Base-by-base conservation (phyloP, 441 rosid genomes). In the Lepidium campestre region DNA sequence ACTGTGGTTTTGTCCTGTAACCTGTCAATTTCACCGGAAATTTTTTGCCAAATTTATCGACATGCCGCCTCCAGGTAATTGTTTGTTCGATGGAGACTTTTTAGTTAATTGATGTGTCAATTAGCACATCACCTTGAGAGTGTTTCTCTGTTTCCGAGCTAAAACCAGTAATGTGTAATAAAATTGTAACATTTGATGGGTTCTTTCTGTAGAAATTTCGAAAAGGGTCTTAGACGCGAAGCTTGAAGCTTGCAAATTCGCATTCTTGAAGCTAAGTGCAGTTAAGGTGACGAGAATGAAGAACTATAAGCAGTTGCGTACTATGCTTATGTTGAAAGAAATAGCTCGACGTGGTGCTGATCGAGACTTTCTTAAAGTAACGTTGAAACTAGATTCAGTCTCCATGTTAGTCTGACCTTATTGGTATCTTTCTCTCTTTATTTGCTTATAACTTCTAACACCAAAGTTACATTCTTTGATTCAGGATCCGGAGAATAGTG, bases 161-260 rank as follows among this genome's bases (percentile, higher is more conserved):
- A 40, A 37, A 40, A 50, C 29, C 29, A 19, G 42, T 18, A 45
- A 37, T 37, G 48, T 47, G 48, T 47, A 2, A 48, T 29, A 17
- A 7, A 19, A 22, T 47, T 1, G 20, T 57, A 49, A 67, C 58
- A 42, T 42, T 23, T 66, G 56, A 50, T 11, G 23, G 23, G 19
- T 5, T 22, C 31, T n/a, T 4, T 68, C 13, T 56, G 65, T 71
- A 76, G 79, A 76, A 71, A 76, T 76, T 19, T 71, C 79, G 57
- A 67, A 67, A 56, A 61, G 73, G 50, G 79, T 76, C 29, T 68
- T 76, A 44, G 76, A 76, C 13, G 65, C 76, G 7, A 76, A 76
- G 65, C 73, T 76, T 29, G 76, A 76, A 53, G 76, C 76, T 67
- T 76, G 79, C 74, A 76, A 62, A 71, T 76, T 71, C 66, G 79